Conservation (phyloP, 768 basidiomycete genomes). For the Phlebiopsis flavidoalba region DNA sequence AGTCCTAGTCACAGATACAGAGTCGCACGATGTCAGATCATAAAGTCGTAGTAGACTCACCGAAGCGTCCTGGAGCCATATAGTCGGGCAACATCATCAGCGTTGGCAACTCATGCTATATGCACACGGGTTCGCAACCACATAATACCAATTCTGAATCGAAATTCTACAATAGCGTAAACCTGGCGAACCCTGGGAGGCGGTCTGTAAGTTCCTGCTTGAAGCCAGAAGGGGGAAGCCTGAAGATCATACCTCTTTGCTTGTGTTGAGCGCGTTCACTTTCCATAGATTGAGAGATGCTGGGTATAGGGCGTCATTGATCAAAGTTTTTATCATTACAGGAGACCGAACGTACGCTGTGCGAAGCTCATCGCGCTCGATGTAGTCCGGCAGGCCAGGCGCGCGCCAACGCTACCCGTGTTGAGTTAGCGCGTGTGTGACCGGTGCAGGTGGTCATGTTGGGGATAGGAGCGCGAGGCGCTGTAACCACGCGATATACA, state of each 20-base stretch:
- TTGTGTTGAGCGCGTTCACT: slow-evolving; percentile 12
- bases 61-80: background rate
- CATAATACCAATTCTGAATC: slow-evolving; percentile 27
- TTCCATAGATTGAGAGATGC: slow-evolving; percentile 14
- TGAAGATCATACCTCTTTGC: slow-evolving; percentile 2
- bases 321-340: background rate
- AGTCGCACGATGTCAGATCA: background rate
- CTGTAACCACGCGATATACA: background rate
- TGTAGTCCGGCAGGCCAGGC: background rate
- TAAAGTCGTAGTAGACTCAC: background rate
- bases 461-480: background rate
- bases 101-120: background rate
- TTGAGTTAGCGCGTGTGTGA: background rate
- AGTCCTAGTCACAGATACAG: slow-evolving; percentile 9
- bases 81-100: background rate
- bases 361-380: background rate
- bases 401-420: background rate
- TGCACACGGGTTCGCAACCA: background rate
- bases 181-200: slow-evolving; percentile 26
- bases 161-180: slow-evolving; percentile 36
- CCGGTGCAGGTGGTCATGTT: background rate
- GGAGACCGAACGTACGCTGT: background rate
- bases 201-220: background rate
- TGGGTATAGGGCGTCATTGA: slow-evolving; percentile 3
- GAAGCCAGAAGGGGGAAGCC: background rate